Evolutionary conservation across 2,329 filamentous ascomycete species (phyloP).

Genomic region (Pseudocercospora pini-densiflorae): DNA sequence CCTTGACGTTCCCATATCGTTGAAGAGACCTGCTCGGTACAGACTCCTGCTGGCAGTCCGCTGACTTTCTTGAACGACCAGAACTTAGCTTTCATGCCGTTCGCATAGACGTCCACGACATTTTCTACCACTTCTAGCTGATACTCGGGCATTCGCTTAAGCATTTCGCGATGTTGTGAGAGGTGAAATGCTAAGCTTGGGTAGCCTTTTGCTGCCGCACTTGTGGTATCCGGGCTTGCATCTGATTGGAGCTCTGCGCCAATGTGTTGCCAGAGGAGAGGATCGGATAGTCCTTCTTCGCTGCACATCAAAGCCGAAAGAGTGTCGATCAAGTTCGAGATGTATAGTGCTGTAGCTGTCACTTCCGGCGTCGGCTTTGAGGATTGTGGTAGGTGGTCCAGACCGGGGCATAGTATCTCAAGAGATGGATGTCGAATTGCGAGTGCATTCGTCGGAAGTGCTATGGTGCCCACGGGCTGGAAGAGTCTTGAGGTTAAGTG

Average conservation of each 20-base stretch:
- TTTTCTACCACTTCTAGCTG: neutral
- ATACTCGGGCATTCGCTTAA: constrained; percentile 1
- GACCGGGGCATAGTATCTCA: neutral
- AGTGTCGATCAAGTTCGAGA: neutral
- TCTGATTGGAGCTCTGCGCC: neutral
- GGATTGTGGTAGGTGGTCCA: neutral
- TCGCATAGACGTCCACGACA: constrained; percentile 7
- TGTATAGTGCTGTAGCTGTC: constrained; percentile 1
- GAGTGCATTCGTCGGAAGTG: too few species aligned
- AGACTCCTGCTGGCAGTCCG: constrained; percentile 1
- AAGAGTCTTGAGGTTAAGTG: too few species aligned
- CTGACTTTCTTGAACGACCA: constrained; percentile 6
- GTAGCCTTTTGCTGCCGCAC: neutral
- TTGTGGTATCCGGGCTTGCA: neutral
- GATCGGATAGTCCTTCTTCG: neutral
- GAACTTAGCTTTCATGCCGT: constrained; percentile 7
- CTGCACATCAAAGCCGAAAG: neutral
- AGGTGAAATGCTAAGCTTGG: too few species aligned
- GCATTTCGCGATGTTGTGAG: constrained; percentile 1
- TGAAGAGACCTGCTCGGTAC: neutral
- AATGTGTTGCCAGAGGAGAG: constrained; percentile 4
- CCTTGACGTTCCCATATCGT: constrained; percentile 6
- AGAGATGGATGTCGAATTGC: neutral
- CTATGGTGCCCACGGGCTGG: too few species aligned
- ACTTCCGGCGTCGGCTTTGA: neutral